Conservation (phyloP, 192 early-diverging fungal genomes). For the Backusella circina region DNA sequence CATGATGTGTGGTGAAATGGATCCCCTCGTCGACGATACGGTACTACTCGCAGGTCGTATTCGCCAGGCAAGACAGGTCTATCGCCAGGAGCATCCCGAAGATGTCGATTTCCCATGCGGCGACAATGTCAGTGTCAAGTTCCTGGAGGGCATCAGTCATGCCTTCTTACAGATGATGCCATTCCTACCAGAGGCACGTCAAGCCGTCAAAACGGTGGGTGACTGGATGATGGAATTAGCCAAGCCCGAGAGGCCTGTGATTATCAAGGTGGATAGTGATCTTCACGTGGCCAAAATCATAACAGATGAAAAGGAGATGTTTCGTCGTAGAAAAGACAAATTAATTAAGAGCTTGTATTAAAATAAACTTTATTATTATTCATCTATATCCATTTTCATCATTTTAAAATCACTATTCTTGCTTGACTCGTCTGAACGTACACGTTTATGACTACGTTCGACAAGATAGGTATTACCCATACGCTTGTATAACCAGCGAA, state of each 20-base stretch:
- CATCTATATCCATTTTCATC: constrained; percentile 10
- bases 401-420: background rate
- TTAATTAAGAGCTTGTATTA: constrained; percentile 30
- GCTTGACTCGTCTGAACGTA: background rate
- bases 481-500: constrained; percentile 17
- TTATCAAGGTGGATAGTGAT: background rate
- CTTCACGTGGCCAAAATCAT: constrained; percentile 29
- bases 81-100: constrained; percentile 34
- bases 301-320: constrained; percentile 37
- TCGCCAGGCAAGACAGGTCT: constrained; percentile 75
- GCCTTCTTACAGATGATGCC: constrained; percentile 67
- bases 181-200: constrained; percentile 68
- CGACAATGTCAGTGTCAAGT: constrained; percentile 58
- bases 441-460: background rate
- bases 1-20: constrained; percentile 92
- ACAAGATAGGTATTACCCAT: background rate
- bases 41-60: constrained; percentile 86
- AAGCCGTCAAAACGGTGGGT: constrained; percentile 39
- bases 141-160: constrained; percentile 69
- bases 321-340: constrained; percentile 22
- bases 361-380: background rate
- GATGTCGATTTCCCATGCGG: constrained; percentile 6
- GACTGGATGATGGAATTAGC: constrained; percentile 33
- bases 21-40: constrained; percentile 97
- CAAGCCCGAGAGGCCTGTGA: background rate